Conservation (phyloP, 345 rosid species). For the Eucalyptus polyanthemos region DNA sequence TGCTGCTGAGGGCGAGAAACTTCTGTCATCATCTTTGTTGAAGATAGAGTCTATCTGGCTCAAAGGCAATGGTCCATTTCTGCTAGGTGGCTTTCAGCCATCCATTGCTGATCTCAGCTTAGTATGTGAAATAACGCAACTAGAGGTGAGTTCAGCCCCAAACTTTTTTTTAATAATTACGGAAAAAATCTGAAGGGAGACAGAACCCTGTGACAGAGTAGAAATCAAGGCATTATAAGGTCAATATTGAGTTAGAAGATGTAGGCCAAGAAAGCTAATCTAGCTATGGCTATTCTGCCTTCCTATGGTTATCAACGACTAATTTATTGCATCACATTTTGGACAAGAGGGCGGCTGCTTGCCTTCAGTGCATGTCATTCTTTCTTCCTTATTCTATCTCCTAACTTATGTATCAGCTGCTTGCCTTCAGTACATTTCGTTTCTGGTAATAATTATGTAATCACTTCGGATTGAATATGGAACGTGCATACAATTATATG, state of each 20-base stretch:
- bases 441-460: not conserved
- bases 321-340: not conserved
- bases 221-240: not conserved
- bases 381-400: not conserved
- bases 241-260: not conserved
- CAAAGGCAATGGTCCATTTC: constrained; percentile 49
- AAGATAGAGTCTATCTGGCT: constrained; percentile 76
- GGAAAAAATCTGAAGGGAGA: not conserved
- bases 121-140: constrained; percentile 50
- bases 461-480: not conserved
- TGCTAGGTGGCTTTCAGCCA: constrained; percentile 68
- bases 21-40: constrained; percentile 37
- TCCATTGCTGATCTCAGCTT: constrained; percentile 85
- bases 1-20: constrained; percentile 56
- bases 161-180: not conserved
- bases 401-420: not conserved
- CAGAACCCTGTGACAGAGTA: not conserved
- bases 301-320: not conserved
- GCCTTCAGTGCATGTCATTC: not conserved
- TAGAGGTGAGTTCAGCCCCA: not conserved
- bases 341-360: not conserved
- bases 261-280: not conserved
- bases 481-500: not conserved
- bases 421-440: not conserved
- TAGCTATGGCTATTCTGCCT: not conserved